Base-by-base conservation (phyloP, 768 basidiomycete species). In the Pisolithus microcarpus region DNA sequence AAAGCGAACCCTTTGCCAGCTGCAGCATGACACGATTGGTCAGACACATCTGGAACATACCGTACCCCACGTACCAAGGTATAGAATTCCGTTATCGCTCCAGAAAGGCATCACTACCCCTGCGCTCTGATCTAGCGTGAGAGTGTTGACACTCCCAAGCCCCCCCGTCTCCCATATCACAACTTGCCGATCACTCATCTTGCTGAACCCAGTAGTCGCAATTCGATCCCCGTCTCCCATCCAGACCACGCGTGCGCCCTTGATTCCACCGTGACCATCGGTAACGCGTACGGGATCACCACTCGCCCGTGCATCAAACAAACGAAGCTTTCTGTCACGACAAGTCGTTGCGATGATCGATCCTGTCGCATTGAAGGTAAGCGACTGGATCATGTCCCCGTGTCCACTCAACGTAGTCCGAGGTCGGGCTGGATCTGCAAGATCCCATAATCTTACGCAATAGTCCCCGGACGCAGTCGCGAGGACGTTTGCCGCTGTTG, bases 41-140 rank as follows among this genome's bases (percentile, higher is more conserved):
- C 30, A 49, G 42, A 23, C 34, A 43, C 46, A 38, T 52, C 47
- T 28, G 49, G 45, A 7, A 37, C 19, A 18, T 3, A 43, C n/a
- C 18, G 46, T 18, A 28, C 23, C 15, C 31, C 4, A 69, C 79
- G 31, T 46, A 84, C 81, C 82, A 52, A 91, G 74, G 79, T 92
- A 91, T 39, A 93, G 71, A 49, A 96, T 87, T 58, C 89, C 87
- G 66, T 95, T 97, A 58, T 95, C 93, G 38, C 81, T 84, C 84
- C 91, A 98, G 82, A 96, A 96, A 2, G 95, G 95, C 93, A 98
- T 98, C 39, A 94, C 66, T 9, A 95, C 91, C 37, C 95, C 95
- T 47, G 93, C 83, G 37, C 85, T 85, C 66, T 94, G 91, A 67
- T 99, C 95, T 53, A 98, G 72, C 13, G 75, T 75, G 48, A 82